phyloP scores from a whole-genome alignment of 2,329 filamentous ascomycete species.

The Penicillium griseofulvum region DNA sequence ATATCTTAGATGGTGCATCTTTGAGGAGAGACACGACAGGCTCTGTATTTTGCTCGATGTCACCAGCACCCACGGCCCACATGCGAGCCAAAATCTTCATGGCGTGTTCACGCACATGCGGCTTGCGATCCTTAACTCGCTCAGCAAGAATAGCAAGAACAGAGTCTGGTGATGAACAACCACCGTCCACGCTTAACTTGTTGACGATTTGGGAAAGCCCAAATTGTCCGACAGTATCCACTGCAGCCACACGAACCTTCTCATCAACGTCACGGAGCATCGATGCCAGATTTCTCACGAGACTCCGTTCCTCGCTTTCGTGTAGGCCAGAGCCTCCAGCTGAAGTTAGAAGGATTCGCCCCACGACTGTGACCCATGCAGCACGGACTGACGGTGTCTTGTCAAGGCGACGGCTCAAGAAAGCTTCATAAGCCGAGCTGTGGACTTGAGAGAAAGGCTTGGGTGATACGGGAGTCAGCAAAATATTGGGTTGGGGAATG shows the following conservation, averaged over 20 bases:
- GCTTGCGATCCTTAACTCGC: constrained; percentile 81
- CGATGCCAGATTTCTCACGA: constrained; percentile 72
- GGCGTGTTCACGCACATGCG: constrained; percentile 76
- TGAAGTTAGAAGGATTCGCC: constrained; percentile 84
- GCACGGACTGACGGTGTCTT: constrained; percentile 79
- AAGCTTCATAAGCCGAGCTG: constrained; percentile 73
- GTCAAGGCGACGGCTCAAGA: constrained; percentile 80
- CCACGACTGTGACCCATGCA: constrained; percentile 80
- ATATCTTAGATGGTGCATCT: constrained; percentile 77
- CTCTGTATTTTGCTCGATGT: constrained; percentile 80
- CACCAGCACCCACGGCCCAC: constrained; percentile 89
- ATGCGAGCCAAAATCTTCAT: constrained; percentile 81
- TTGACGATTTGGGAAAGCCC: constrained; percentile 75
- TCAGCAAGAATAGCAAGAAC: constrained; percentile 80
- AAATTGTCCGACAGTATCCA: constrained; percentile 78
- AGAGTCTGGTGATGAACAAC: constrained; percentile 71
- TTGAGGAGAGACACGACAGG: constrained; percentile 70
- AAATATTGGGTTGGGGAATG: constrained; percentile 57
- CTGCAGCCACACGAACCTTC: constrained; percentile 83
- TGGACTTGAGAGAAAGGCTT: constrained; percentile 88
- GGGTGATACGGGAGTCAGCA: constrained; percentile 80
- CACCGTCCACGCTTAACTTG: constrained; percentile 75
- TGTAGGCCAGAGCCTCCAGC: constrained; percentile 87
- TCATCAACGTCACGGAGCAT: constrained; percentile 88
- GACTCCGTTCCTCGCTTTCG: constrained; percentile 71